Evolutionary conservation across 2,329 filamentous ascomycete genomes (phyloP).

Genomic region (Exophiala bonariae): DNA sequence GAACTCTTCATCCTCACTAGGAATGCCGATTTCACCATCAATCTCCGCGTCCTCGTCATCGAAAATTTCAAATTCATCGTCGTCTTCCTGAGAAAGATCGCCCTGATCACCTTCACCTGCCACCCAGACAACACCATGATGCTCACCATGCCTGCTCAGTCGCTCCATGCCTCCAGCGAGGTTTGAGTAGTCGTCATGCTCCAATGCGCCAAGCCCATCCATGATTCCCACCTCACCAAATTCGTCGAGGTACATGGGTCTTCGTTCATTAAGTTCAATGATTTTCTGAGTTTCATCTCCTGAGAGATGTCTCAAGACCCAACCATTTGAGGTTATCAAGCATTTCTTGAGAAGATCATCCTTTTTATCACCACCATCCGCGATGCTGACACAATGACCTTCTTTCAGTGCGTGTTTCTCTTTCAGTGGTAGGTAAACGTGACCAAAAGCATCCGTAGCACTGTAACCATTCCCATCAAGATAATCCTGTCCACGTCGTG

Average conservation of each 20-base stretch:
- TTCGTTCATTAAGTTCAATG: conserved; percentile 43
- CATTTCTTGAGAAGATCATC: conserved; percentile 41
- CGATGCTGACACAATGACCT: conserved; percentile 43
- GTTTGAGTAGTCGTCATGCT: conserved; percentile 44
- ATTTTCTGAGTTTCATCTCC: conserved; percentile 47
- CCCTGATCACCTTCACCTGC: conserved; percentile 32
- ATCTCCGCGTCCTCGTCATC: conserved; percentile 21
- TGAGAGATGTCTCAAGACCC: conserved; percentile 45
- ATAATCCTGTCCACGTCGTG: conserved; percentile 27
- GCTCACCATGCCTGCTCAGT: conserved; percentile 45
- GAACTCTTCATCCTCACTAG: conserved; percentile 16
- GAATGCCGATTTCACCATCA: conserved; percentile 18
- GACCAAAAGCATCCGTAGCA: conserved; percentile 36
- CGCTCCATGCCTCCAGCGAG: conserved; percentile 46
- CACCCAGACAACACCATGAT: conserved; percentile 47
- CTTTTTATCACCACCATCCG: conserved; percentile 31
- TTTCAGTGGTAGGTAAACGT: conserved; percentile 43
- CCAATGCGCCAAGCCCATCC: conserved; percentile 25
- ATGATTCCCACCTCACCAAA: conserved; percentile 37
- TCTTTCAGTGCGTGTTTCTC: conserved; percentile 42
- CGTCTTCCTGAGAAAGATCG: conserved; percentile 21
- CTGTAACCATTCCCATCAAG: conserved; percentile 28
- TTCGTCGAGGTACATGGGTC: conserved; percentile 37
- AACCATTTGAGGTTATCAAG: conserved; percentile 46
- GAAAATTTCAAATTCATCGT: conserved; percentile 24